phyloP scores from a whole-genome alignment of 2,329 filamentous ascomycete species.

The Ceratocystis smalleyi region DNA sequence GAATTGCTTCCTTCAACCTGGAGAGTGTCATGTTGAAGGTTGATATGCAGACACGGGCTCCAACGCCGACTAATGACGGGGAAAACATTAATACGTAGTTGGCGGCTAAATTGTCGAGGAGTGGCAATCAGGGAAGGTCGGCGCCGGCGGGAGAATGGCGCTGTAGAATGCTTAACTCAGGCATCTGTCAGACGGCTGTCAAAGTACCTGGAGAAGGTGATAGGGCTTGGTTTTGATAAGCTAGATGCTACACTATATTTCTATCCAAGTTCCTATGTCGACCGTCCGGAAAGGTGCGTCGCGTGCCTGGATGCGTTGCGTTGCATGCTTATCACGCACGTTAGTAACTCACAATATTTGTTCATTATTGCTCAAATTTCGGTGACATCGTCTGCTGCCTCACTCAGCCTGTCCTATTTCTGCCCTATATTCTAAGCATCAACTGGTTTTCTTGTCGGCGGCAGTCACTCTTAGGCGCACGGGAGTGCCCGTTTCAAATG shows the following conservation, averaged over 20 bases:
- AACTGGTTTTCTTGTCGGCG: constrained; percentile 9
- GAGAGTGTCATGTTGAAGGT: neutral
- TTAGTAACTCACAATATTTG: neutral
- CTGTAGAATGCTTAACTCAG: neutral
- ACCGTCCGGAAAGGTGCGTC: neutral
- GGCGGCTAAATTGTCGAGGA: too few relatives aligned
- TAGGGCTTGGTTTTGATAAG: neutral
- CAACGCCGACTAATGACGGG: neutral
- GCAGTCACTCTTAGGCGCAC: constrained; percentile 21
- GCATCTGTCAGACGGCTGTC: neutral
- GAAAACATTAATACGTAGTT: too few relatives aligned
- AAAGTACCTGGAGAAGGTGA: neutral
- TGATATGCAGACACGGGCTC: neutral
- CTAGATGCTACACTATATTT: neutral
- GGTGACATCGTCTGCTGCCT: too few relatives aligned
- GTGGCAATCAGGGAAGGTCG: neutral
- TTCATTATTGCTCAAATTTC: too few relatives aligned
- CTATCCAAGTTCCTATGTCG: neutral
- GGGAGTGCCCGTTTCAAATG: constrained; percentile 26
- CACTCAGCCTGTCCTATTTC: neutral
- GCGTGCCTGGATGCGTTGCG: neutral
- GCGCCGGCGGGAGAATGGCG: neutral
- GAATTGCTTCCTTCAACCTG: neutral
- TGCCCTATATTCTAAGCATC: neutral
- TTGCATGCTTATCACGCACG: neutral